Percentiles rank a stretch among this genome's conserved stretches.
Conservation (phyloP, 768 basidiomycete genomes). For the Mycena amicta region DNA sequence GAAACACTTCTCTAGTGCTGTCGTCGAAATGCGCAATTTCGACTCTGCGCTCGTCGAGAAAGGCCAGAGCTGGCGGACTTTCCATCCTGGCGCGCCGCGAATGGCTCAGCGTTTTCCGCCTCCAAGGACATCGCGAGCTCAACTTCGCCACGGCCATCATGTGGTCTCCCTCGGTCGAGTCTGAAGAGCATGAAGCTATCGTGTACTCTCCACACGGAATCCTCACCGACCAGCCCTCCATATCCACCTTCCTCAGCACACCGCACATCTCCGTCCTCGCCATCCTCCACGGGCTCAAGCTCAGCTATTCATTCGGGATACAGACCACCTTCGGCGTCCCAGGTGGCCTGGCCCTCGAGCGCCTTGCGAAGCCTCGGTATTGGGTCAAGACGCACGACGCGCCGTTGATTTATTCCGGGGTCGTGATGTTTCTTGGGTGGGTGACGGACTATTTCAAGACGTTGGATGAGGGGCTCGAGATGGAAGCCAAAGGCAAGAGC, state of each 20-base stretch:
- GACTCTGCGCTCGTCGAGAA: background rate
- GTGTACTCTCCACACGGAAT: background rate
- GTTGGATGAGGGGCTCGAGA: background rate
- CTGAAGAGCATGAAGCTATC: background rate
- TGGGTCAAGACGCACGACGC: background rate
- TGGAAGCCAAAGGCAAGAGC: background rate
- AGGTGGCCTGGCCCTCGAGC: background rate
- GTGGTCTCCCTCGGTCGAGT: background rate
- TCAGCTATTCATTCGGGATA: background rate
- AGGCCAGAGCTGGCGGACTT: background rate
- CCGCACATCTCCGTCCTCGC: background rate
- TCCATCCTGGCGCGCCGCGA: background rate
- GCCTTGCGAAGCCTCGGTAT: background rate
- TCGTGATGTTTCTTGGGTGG: background rate
- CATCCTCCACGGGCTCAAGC: background rate
- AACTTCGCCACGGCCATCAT: conserved; percentile 3
- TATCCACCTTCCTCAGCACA: background rate
- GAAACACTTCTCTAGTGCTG: background rate
- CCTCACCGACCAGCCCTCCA: background rate
- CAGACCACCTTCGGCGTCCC: background rate
- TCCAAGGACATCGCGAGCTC: background rate
- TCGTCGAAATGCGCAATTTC: background rate
- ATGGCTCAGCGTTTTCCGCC: background rate
- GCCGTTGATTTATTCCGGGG: background rate
- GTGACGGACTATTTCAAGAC: background rate